Conservation (phyloP, 2,329 filamentous ascomycete genomes). For the Aspergillus fumigatus region DNA sequence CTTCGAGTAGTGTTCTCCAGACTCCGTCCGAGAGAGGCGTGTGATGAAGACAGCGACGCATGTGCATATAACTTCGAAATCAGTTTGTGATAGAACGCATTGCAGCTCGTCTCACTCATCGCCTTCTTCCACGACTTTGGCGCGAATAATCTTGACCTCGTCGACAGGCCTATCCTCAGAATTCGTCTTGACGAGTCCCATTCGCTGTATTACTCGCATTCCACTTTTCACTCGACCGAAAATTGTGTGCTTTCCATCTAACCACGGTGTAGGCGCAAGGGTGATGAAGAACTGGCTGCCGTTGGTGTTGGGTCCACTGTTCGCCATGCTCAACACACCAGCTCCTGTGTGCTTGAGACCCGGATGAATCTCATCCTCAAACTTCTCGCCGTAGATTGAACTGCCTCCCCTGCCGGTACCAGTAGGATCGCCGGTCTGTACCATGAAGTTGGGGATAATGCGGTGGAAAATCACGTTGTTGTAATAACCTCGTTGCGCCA, state of each 20-base stretch:
- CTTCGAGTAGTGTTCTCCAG: background rate
- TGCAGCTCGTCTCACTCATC: conserved; percentile 29
- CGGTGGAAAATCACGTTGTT: conserved; percentile 83
- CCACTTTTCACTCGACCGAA: conserved; percentile 87
- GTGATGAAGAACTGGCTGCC: conserved; percentile 96
- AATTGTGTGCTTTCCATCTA: conserved; percentile 96
- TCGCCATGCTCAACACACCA: conserved; percentile 94
- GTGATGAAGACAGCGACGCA: background rate
- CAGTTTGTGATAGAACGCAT: background rate
- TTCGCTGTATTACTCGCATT: conserved; percentile 75
- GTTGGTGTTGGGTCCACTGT: conserved; percentile 87
- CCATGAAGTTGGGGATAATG: conserved; percentile 94
- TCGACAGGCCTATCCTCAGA: conserved; percentile 75
- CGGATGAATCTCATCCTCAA: conserved; percentile 82
- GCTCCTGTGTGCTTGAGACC: conserved; percentile 86
- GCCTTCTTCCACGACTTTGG: conserved; percentile 62
- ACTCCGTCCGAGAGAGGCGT: background rate
- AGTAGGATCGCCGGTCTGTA: conserved; percentile 90
- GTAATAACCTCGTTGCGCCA: conserved; percentile 82
- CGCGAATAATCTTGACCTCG: conserved; percentile 73
- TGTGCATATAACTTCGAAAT: background rate
- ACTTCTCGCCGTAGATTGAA: conserved; percentile 89
- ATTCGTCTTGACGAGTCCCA: conserved; percentile 83
- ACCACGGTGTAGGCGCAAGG: conserved; percentile 87
- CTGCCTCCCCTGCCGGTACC: conserved; percentile 85